Evolutionary conservation across 2,329 filamentous ascomycete species (phyloP).

Genomic region (Aureobasidium pullulans): DNA sequence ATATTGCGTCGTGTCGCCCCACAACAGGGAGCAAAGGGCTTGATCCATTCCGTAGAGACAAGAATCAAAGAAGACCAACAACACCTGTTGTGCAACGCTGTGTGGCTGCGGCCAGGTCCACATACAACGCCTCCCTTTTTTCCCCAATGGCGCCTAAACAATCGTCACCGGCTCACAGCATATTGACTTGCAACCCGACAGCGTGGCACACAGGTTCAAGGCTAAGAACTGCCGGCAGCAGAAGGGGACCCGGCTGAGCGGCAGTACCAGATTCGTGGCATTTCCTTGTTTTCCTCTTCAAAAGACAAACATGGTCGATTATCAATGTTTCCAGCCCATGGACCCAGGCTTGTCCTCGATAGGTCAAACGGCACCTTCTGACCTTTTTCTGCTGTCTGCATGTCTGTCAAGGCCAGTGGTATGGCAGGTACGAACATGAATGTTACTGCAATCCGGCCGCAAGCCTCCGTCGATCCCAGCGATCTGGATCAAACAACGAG

Average conservation of each 20-base stretch:
- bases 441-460: neutral
- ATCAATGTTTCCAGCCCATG: neutral
- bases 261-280: constrained; percentile 3
- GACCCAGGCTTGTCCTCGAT: neutral
- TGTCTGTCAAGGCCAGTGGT: neutral
- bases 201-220: constrained; percentile 2
- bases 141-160: neutral
- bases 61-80: neutral
- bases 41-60: neutral
- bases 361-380: neutral
- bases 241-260: neutral
- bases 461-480: neutral
- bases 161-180: constrained; percentile 5
- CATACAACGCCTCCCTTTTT: neutral
- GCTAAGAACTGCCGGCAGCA: constrained; percentile 10
- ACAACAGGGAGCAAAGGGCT: neutral
- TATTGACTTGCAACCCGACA: constrained; percentile 8
- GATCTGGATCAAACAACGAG: neutral
- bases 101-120: neutral
- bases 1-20: constrained; percentile 8
- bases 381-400: neutral
- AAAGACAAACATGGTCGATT: neutral
- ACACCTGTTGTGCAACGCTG: constrained; percentile 5
- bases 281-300: neutral
- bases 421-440: neutral